These are phyloP conservation scores for Solanum medicagineum DNA, from an alignment of 257 asterid genomes.

Conservation along the genomic window DNA sequence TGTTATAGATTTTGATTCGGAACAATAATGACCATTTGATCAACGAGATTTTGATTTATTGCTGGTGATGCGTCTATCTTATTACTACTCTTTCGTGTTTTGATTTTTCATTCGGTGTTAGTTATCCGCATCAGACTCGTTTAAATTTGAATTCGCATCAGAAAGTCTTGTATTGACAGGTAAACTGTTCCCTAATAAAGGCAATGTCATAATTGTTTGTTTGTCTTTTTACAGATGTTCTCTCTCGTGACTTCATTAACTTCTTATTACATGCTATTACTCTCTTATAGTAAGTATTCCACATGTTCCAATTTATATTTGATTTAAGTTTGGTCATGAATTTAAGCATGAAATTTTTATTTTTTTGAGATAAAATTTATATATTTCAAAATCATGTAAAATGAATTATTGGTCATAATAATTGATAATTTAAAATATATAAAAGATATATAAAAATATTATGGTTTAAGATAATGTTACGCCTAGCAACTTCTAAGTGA, in stretches of 20 bases:
- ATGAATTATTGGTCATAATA: background rate
- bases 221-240: background rate
- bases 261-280: background rate
- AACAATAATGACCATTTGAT: background rate
- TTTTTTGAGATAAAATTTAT: background rate
- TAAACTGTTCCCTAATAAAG: background rate
- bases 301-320: background rate
- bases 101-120: background rate
- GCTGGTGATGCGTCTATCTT: background rate
- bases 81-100: background rate
- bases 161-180: background rate
- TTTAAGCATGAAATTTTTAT: background rate
- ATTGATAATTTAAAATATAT: background rate
- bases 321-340: background rate
- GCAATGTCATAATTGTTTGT: background rate
- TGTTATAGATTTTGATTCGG: background rate
- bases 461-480: no score
- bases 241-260: background rate
- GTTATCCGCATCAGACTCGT: fast-evolving
- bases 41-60: background rate
- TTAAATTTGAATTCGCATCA: background rate
- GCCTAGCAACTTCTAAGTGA: no score
- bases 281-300: background rate
- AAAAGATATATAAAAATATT: background rate
- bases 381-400: background rate